These are phyloP conservation scores for Rosa lucieae DNA, from an alignment of 306 rosid species.

Conservation along the genomic window DNA sequence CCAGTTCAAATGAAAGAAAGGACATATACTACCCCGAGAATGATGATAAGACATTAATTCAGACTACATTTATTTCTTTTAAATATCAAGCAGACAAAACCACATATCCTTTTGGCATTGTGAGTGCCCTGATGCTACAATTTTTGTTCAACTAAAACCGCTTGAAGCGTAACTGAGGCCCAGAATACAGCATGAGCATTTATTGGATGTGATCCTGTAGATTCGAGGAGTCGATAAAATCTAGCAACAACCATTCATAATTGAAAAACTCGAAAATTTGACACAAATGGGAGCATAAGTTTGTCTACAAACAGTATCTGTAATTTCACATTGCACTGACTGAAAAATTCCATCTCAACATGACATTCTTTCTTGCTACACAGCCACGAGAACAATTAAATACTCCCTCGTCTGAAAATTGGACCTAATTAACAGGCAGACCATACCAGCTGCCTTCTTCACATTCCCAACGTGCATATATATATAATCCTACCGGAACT, in stretches of 20 bases:
- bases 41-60: too few species aligned
- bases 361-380: neutral
- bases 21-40: too few species aligned
- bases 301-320: neutral
- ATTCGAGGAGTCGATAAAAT: too few species aligned
- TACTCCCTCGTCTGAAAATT: neutral
- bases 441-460: neutral
- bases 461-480: slow-evolving; percentile 2
- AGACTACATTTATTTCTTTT: too few species aligned
- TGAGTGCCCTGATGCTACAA: too few species aligned
- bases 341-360: neutral
- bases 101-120: neutral
- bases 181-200: neutral
- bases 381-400: neutral
- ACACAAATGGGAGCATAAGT: neutral
- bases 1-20: neutral
- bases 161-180: neutral
- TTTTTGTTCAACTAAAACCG: neutral
- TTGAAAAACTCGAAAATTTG: neutral
- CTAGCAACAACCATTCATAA: too few species aligned
- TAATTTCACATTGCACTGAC: neutral
- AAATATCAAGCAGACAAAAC: neutral
- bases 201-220: too few species aligned
- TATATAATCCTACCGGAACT: slow-evolving; percentile 38
- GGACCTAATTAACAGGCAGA: neutral